Base-by-base conservation (phyloP, 768 basidiomycete species). In the Cyclocybe cylindracea region DNA sequence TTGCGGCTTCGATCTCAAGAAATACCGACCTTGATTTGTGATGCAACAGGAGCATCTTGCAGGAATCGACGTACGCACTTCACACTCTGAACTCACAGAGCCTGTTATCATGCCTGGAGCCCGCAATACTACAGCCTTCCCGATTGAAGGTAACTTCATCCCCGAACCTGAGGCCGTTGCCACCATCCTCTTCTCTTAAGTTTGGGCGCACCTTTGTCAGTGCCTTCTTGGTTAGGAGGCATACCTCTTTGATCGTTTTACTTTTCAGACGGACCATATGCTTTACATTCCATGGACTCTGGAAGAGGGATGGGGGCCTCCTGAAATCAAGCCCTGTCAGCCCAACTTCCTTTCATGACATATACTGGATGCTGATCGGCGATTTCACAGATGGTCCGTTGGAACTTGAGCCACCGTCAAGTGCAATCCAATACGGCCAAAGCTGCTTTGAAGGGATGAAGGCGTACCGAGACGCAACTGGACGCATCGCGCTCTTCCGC, bases 401-500 rank as follows among this genome's bases (percentile, higher is more conserved):
- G 36, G 61, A 72, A n/a, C 72, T 94, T 14, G 87, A 92, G 54
- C 93, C 92, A 5, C 89, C 87, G 54, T 61, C 79, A 74, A 66
- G 89, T 52, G 94, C 94, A 14, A 75, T 98, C 52, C 95, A 98
- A 67, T 98, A 98, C 71, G 94, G 94, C 0, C 92, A 94, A 61
- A 82, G 87, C 41, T 76, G 87, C 40, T 96, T 98, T 63, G 95
- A 98, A 67, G 92, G 95, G 13, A 84, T 97, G 83, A 98, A 98
- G 67, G 95, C 95, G 1, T 98, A 96, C 73, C 78, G 86, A 44
- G 83, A 86, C 57, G 70, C 80, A 35, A 71, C 80, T 43, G 94
- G 87, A 34, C 84, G 79, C 24, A 82, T 94, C 18, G 83, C 87
- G 13, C 71, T 98, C 58, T 98, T 98, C 79, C 78, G 95, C 40